Evolutionary conservation across 805 yeast species (phyloP).

Genomic region (Maudiozyma barnettii): DNA sequence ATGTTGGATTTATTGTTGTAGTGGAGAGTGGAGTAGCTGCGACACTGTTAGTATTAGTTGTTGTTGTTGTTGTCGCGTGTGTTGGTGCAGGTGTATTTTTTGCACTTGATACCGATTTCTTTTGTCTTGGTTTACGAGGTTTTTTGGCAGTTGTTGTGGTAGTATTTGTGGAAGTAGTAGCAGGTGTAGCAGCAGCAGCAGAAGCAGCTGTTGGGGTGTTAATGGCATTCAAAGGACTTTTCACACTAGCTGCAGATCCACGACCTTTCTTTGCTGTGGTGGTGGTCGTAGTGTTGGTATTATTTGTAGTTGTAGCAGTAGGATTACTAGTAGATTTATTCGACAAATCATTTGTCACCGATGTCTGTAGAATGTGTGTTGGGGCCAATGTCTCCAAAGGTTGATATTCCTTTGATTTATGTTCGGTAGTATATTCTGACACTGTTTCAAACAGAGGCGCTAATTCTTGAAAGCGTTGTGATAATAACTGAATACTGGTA

Average conservation of each 20-base stretch:
- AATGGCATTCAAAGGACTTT: not conserved
- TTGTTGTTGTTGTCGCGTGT: not conserved
- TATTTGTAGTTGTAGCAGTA: slow-evolving; percentile 2
- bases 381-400: slow-evolving; percentile 18
- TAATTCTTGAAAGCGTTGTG: slow-evolving; percentile 14
- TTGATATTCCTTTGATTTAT: slow-evolving; percentile 14
- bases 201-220: not conserved
- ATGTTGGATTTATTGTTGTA: slow-evolving; percentile 3
- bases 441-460: slow-evolving; percentile 22
- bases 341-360: not conserved
- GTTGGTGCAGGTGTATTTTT: slow-evolving; percentile 9
- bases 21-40: not conserved
- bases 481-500: slow-evolving; percentile 17
- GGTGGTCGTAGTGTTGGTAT: slow-evolving; percentile 11
- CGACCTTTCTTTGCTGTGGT: slow-evolving; percentile 20
- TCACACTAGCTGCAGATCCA: not conserved
- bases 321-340: not conserved
- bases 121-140: slow-evolving; percentile 22
- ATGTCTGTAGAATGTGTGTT: not conserved
- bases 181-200: not conserved
- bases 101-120: not conserved
- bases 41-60: slow-evolving; percentile 1
- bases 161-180: slow-evolving; percentile 11
- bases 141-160: slow-evolving; percentile 17
- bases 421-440: slow-evolving; percentile 14